These are phyloP conservation scores for Botrytis elliptica DNA, from an alignment of 2,329 filamentous ascomycete genomes.

Conservation along the genomic window DNA sequence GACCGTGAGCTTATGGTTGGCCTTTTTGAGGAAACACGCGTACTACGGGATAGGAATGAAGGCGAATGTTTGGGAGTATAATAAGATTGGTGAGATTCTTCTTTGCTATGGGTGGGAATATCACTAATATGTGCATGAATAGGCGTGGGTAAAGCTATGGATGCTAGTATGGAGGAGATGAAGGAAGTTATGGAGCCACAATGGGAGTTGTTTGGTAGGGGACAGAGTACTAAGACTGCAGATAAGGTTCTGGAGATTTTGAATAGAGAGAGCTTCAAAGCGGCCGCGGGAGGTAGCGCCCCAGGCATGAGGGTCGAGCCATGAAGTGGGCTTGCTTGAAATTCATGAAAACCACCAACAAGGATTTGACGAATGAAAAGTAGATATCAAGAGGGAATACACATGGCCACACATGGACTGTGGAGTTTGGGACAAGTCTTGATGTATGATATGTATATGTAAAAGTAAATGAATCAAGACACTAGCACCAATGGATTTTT, in stretches of 20 bases:
- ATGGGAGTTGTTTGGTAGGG: slow-evolving; percentile 57
- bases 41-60: slow-evolving; percentile 99
- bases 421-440: not conserved
- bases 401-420: slow-evolving; percentile 11
- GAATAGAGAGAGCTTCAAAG: slow-evolving; percentile 49
- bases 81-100: slow-evolving; percentile 59
- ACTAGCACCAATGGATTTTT: not conserved
- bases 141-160: slow-evolving; percentile 55
- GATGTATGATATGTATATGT: slow-evolving; percentile 18
- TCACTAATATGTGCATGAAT: slow-evolving; percentile 14
- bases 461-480: slow-evolving; percentile 11
- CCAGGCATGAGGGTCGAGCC: slow-evolving; percentile 30
- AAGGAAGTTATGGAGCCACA: slow-evolving; percentile 47
- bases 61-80: slow-evolving; percentile 92
- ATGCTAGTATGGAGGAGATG: slow-evolving; percentile 47
- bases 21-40: slow-evolving; percentile 86
- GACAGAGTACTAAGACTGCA: slow-evolving; percentile 49
- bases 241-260: slow-evolving; percentile 59
- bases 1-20: slow-evolving; percentile 86
- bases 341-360: not conserved
- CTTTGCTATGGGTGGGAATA: not conserved
- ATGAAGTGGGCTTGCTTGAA: not conserved
- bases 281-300: slow-evolving; percentile 33
- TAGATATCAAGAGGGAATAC: not conserved
- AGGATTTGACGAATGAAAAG: not conserved